Evolutionary conservation across 192 early-diverging fungal species (phyloP).

Genomic region (Umbelopsis ramanniana): DNA sequence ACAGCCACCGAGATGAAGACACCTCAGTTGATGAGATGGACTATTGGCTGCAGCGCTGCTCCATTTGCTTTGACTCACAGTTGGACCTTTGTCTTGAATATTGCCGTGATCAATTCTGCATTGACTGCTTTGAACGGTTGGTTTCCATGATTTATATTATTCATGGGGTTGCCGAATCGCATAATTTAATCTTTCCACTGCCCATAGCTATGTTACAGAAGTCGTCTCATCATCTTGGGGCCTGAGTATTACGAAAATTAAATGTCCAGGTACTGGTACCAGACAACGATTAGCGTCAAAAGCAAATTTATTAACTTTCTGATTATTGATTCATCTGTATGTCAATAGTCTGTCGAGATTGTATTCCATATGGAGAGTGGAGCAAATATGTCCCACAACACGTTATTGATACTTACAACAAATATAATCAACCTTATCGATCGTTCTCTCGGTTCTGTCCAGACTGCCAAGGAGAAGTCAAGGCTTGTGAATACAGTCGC

Average conservation of each 20-base stretch:
- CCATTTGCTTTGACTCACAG: constrained; percentile 62
- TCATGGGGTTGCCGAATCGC: no score
- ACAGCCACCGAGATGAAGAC: constrained; percentile 15
- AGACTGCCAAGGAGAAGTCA: constrained; percentile 51
- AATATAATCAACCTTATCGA: constrained; percentile 59
- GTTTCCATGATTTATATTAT: not conserved
- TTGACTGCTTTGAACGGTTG: constrained; percentile 58
- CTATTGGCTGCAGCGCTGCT: constrained; percentile 57
- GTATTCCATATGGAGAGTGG: constrained; percentile 58
- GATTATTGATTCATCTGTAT: not conserved
- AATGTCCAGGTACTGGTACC: constrained; percentile 44
- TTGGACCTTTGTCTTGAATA: constrained; percentile 60
- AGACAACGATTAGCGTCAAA: not conserved
- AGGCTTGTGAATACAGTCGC: constrained; percentile 36
- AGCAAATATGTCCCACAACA: constrained; percentile 54
- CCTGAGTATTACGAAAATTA: constrained; percentile 57
- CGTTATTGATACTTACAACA: constrained; percentile 49
- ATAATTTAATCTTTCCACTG: not conserved
- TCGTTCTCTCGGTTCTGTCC: constrained; percentile 55
- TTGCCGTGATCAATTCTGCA: constrained; percentile 61
- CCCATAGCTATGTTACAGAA: constrained; percentile 52
- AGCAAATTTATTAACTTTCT: not conserved
- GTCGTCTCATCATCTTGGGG: constrained; percentile 64
- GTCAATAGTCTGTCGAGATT: constrained; percentile 49
- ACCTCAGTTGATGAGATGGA: constrained; percentile 47